Conservation (phyloP, 495 filamentous ascomycete species). For the Neurospora sublineolata region DNA sequence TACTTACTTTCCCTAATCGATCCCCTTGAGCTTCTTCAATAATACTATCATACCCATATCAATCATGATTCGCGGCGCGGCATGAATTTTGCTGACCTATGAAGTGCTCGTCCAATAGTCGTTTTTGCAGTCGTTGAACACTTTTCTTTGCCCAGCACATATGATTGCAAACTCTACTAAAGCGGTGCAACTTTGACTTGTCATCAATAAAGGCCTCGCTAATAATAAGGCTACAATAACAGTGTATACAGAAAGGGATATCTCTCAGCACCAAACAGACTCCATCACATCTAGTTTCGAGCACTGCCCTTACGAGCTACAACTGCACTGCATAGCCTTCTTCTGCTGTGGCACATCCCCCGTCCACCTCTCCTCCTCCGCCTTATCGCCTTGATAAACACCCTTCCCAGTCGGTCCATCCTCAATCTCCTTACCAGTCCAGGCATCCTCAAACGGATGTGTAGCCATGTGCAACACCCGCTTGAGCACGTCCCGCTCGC, state of each 20-base stretch:
- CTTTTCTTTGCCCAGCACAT: neutral
- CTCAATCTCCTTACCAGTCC: slow-evolving; percentile 40
- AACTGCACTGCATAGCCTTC: slow-evolving; percentile 85
- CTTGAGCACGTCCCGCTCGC: slow-evolving; percentile 65
- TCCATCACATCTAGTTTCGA: neutral
- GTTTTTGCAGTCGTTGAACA: neutral
- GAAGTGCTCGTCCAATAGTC: neutral
- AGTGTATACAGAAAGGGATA: neutral
- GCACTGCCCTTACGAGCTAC: slow-evolving; percentile 37
- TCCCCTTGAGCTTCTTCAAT: neutral
- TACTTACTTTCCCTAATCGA: neutral
- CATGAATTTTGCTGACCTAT: neutral
- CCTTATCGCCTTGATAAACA: slow-evolving; percentile 40
- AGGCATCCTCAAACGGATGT: slow-evolving; percentile 73
- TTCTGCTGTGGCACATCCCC: slow-evolving; percentile 71
- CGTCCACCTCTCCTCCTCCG: slow-evolving; percentile 73
- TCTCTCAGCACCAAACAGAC: neutral
- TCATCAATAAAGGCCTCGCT: neutral
- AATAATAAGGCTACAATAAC: neutral
- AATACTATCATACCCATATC: neutral
- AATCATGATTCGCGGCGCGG: neutral
- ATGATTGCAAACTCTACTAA: neutral
- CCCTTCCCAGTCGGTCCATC: slow-evolving; percentile 1
- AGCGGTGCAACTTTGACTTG: neutral
- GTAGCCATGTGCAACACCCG: slow-evolving; percentile 68